These are phyloP conservation scores for Mycena epipterygia DNA, from an alignment of 768 basidiomycete species.

Conservation along the genomic window DNA sequence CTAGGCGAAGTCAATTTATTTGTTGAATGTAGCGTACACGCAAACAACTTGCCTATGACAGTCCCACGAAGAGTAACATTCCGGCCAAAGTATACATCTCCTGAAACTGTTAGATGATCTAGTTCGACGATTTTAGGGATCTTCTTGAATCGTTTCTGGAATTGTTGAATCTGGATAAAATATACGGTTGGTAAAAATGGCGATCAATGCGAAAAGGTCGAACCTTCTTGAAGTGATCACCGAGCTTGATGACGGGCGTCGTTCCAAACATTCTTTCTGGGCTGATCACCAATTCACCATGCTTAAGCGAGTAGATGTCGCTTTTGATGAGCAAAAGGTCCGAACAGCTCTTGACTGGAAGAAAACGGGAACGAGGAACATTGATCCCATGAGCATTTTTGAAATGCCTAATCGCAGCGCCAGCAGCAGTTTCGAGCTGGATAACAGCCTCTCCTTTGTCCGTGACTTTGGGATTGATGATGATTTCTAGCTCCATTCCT, in stretches of 20 bases:
- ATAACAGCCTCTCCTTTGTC: constrained; percentile 80
- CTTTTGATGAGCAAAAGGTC: constrained; percentile 91
- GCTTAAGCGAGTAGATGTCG: constrained; percentile 90
- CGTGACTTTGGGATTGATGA: constrained; percentile 79
- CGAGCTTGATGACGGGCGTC: constrained; percentile 97
- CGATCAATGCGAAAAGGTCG: constrained; percentile 4
- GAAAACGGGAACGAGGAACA: constrained; percentile 93
- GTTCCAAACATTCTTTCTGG: constrained; percentile 85
- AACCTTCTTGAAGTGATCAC: constrained; percentile 97
- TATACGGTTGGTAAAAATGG: background rate
- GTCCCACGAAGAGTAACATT: constrained; percentile 90
- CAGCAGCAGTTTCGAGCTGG: constrained; percentile 91
- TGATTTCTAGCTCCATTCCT: constrained; percentile 83
- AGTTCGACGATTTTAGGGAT: constrained; percentile 92
- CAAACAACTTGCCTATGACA: constrained; percentile 72
- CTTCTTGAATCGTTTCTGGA: constrained; percentile 96
- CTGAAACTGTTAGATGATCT: constrained; percentile 94
- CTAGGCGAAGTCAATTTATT: constrained; percentile 22
- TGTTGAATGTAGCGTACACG: background rate
- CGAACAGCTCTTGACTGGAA: constrained; percentile 92
- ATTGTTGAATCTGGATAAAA: constrained; percentile 75
- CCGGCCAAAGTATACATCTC: constrained; percentile 91
- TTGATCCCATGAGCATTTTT: constrained; percentile 93
- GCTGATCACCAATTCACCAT: constrained; percentile 90
- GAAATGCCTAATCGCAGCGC: constrained; percentile 95